A percentile compares a stretch with the other conserved stretches of the same genome.
These are phyloP conservation scores for Coemansia guatemalensis DNA, from an alignment of 192 early-diverging fungal genomes.

Conservation along the genomic window DNA sequence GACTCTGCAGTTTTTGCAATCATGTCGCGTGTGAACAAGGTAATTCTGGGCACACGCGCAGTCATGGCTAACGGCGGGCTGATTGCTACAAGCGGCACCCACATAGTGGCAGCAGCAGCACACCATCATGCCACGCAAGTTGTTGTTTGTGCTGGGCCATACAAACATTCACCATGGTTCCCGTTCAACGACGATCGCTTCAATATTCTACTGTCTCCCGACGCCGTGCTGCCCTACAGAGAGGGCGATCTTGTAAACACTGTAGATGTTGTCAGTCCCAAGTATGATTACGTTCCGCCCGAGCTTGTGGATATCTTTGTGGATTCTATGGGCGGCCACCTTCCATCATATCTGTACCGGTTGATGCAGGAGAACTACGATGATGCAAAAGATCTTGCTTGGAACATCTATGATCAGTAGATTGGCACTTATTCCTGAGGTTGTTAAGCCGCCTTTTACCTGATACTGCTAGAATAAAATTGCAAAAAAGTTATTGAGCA, in stretches of 20 bases:
- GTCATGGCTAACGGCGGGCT: slow-evolving; percentile 94
- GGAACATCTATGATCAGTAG: slow-evolving; percentile 40
- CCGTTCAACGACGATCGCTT: slow-evolving; percentile 87
- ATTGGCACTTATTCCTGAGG: too few species aligned
- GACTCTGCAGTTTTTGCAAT: slow-evolving; percentile 95
- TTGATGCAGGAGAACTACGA: slow-evolving; percentile 65
- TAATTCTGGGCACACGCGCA: slow-evolving; percentile 88
- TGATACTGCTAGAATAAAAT: too few species aligned
- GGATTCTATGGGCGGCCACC: slow-evolving; percentile 78
- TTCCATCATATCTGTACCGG: slow-evolving; percentile 79
- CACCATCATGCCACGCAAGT: slow-evolving; percentile 92
- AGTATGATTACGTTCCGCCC: slow-evolving; percentile 91
- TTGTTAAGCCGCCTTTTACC: too few species aligned
- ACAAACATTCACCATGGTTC: slow-evolving; percentile 85
- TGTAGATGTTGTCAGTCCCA: slow-evolving; percentile 81
- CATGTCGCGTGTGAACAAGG: slow-evolving; percentile 98
- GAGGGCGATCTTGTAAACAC: slow-evolving; percentile 77
- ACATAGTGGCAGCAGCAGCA: slow-evolving; percentile 84
- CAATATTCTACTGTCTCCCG: slow-evolving; percentile 75
- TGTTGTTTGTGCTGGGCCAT: slow-evolving; percentile 86
- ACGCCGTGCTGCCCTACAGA: slow-evolving; percentile 76
- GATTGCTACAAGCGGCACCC: slow-evolving; percentile 77
- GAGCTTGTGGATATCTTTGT: slow-evolving; percentile 90
- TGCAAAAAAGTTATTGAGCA: too few species aligned
- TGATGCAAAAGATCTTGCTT: slow-evolving; percentile 43